phyloP scores from a whole-genome alignment of 2,329 filamentous ascomycete genomes.

The Fusarium mundagurra region DNA sequence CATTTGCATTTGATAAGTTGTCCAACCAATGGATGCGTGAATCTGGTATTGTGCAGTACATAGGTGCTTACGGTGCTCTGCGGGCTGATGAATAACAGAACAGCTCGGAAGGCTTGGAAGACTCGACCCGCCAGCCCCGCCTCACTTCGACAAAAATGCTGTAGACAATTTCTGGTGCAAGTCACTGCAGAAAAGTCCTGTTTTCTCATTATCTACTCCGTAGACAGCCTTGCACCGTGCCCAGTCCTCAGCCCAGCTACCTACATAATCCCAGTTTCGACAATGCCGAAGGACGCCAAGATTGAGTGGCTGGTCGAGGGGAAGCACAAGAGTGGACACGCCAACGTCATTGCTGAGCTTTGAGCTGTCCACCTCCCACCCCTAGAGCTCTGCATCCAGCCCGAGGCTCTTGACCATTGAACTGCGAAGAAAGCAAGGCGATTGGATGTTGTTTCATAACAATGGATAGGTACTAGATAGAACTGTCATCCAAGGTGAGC shows the following conservation, averaged over 20 bases:
- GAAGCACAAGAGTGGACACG: slow-evolving; percentile 8
- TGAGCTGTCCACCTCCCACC: background rate
- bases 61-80: background rate
- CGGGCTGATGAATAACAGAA: background rate
- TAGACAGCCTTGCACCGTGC: background rate
- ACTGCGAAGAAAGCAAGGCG: background rate
- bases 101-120: background rate
- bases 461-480: background rate
- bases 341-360: slow-evolving; percentile 26
- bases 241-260: background rate
- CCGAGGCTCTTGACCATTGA: background rate
- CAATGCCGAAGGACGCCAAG: slow-evolving; percentile 17
- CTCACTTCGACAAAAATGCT: background rate
- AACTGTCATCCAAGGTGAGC: background rate
- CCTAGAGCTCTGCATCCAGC: slow-evolving; percentile 1
- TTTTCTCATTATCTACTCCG: background rate
- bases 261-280: background rate
- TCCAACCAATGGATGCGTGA: background rate
- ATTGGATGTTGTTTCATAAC: background rate
- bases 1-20: background rate
- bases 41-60: background rate
- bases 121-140: background rate
- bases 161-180: background rate
- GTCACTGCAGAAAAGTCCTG: background rate
- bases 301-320: slow-evolving; percentile 7